A percentile compares a stretch with the other conserved stretches of the same genome.
Conservation (phyloP, 2,329 filamentous ascomycete species). For the Ilyonectria robusta region DNA sequence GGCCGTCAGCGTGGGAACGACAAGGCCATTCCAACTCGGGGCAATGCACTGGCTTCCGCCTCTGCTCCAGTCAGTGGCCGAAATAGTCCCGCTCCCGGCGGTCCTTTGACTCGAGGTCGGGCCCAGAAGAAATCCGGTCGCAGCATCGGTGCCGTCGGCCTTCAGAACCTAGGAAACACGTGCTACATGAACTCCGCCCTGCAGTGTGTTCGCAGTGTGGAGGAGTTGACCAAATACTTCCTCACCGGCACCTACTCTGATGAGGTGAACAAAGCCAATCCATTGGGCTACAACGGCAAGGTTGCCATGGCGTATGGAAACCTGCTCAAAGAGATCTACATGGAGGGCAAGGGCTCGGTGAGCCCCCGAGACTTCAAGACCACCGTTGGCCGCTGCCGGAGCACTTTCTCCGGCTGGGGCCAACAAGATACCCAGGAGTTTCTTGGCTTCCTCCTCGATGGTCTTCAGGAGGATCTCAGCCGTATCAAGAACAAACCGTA, state of each 20-base stretch:
- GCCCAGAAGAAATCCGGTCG: conserved; percentile 78
- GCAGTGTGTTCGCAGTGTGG: conserved; percentile 93
- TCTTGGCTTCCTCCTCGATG: conserved; percentile 93
- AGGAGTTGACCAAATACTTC: conserved; percentile 95
- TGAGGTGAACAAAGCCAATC: conserved; percentile 89
- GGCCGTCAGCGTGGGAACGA: conserved; percentile 51
- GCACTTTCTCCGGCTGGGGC: conserved; percentile 92
- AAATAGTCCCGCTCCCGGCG: conserved; percentile 75
- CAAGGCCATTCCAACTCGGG: conserved; percentile 54
- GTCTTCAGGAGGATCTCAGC: conserved; percentile 94
- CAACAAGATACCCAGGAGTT: conserved; percentile 99
- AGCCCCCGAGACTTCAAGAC: conserved; percentile 87
- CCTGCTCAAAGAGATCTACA: conserved; percentile 84
- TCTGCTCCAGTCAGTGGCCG: conserved; percentile 68
- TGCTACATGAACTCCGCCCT: conserved; percentile 99
- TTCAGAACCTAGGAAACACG: conserved; percentile 94
- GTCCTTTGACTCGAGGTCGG: conserved; percentile 79
- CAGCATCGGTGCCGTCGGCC: conserved; percentile 82
- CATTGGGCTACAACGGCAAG: conserved; percentile 85
- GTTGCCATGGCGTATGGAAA: conserved; percentile 88
- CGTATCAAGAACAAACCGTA: conserved; percentile 96
- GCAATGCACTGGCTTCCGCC: conserved; percentile 44
- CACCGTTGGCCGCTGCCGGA: conserved; percentile 83
- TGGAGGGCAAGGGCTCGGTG: conserved; percentile 77
- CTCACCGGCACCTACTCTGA: conserved; percentile 79